Evolutionary conservation across 257 asterid genomes (phyloP).

Genomic region (Hygrophila difformis): DNA sequence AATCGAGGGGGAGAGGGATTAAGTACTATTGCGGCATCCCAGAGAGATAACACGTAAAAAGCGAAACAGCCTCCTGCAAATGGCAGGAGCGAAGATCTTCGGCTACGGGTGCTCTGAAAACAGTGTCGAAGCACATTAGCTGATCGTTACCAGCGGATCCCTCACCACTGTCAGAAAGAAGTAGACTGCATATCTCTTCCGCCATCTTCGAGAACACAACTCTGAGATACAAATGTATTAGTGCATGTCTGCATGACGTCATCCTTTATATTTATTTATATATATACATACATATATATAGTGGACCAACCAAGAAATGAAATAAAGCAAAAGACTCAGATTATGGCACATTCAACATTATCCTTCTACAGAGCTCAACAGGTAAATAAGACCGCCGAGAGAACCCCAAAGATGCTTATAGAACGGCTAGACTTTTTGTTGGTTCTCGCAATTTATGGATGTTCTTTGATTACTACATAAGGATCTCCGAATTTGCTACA

Average conservation of each 20-base stretch:
- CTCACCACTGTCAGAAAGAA: conserved; percentile 47
- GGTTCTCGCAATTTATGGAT: too few relatives aligned
- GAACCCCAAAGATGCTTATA: too few relatives aligned
- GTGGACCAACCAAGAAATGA: not conserved
- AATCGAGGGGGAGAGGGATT: not conserved
- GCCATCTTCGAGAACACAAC: conserved; percentile 91
- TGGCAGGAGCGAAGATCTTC: conserved; percentile 68
- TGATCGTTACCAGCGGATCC: conserved; percentile 46
- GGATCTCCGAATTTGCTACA: too few relatives aligned
- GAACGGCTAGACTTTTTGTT: too few relatives aligned
- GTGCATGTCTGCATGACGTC: too few relatives aligned
- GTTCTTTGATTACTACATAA: too few relatives aligned
- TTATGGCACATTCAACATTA: too few relatives aligned
- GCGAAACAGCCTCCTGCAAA: conserved; percentile 70
- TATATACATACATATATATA: conserved; percentile 5
- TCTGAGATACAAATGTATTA: conserved; percentile 32
- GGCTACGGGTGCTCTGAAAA: conserved; percentile 67
- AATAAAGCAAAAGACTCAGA: not conserved
- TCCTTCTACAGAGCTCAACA: too few relatives aligned
- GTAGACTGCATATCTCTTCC: conserved; percentile 65
- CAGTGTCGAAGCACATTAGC: conserved; percentile 53
- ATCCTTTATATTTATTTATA: too few relatives aligned
- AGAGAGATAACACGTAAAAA: conserved; percentile 51
- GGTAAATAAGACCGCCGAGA: too few relatives aligned
- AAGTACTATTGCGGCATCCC: conserved; percentile 18